Conservation (phyloP, 208 protist genomes). For the Angomonas deanei region DNA sequence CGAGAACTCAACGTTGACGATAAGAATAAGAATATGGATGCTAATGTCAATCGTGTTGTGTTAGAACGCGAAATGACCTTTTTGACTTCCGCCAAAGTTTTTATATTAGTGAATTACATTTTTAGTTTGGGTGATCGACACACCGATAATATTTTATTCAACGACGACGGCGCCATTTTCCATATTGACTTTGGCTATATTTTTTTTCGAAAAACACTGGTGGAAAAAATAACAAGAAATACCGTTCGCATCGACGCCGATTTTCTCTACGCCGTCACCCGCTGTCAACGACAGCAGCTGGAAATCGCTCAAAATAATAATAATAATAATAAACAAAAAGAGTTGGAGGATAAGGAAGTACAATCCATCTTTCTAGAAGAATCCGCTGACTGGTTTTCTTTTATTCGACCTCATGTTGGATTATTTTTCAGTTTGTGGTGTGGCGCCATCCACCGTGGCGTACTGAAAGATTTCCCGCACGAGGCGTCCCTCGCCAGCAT, state of each 20-base stretch:
- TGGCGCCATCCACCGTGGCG: not conserved
- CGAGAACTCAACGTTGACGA: too few relatives aligned
- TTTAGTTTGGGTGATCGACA: not conserved
- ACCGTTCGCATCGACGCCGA: not conserved
- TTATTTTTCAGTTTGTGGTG: not conserved
- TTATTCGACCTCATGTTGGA: not conserved
- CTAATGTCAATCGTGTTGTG: too few relatives aligned
- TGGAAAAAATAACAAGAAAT: not conserved
- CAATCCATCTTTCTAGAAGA: not conserved
- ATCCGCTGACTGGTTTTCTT: not conserved
- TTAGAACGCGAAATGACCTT: not conserved
- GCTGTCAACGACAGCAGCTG: not conserved
- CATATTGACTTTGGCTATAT: not conserved
- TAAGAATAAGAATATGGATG: too few relatives aligned
- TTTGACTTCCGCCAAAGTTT: not conserved
- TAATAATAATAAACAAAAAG: too few relatives aligned
- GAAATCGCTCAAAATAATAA: too few relatives aligned
- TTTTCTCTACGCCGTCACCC: not conserved
- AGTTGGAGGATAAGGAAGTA: too few relatives aligned
- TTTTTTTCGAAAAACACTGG: not conserved
- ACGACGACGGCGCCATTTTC: not conserved
- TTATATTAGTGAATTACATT: not conserved
- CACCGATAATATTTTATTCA: not conserved
- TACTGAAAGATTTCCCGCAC: not conserved
- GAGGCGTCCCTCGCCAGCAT: not conserved